Percentiles rank a stretch among this genome's conserved stretches.
These are phyloP conservation scores for Suillus occidentalis DNA, from an alignment of 768 basidiomycete species.

Conservation along the genomic window DNA sequence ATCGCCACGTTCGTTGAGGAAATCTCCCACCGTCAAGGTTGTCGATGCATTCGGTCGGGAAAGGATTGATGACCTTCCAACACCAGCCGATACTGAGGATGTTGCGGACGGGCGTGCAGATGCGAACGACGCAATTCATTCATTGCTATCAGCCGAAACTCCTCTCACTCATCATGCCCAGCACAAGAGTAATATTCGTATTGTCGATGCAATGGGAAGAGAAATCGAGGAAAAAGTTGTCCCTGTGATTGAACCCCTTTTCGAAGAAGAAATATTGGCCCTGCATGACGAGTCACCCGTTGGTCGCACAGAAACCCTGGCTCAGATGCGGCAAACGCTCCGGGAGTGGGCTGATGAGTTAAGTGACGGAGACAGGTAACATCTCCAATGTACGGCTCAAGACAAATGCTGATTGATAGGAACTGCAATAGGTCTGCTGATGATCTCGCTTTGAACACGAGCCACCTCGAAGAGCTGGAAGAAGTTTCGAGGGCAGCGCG, in stretches of 20 bases:
- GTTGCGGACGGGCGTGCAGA: constrained; percentile 19
- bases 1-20: constrained; percentile 40
- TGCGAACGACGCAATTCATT: constrained; percentile 14
- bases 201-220: constrained; percentile 71
- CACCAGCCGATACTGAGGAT: background rate
- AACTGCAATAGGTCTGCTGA: constrained; percentile 36
- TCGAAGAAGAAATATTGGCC: constrained; percentile 22
- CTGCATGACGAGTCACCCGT: constrained; percentile 22
- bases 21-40: constrained; percentile 57
- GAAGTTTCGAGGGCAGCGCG: constrained; percentile 54
- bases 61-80: constrained; percentile 22
- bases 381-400: constrained; percentile 3
- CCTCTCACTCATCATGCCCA: constrained; percentile 21
- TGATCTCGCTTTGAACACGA: constrained; percentile 38
- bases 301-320: constrained; percentile 52
- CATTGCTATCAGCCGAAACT: constrained; percentile 12
- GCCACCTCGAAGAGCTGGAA: constrained; percentile 51
- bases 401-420: background rate
- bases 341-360: constrained; percentile 55
- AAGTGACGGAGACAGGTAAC: constrained; percentile 58
- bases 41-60: constrained; percentile 72
- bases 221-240: constrained; percentile 43
- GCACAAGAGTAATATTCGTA: constrained; percentile 47
- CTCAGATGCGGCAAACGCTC: constrained; percentile 58
- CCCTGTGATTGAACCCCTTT: constrained; percentile 16